These are phyloP conservation scores for Capsicum baccatum DNA, from an alignment of 257 asterid species.

Conservation along the genomic window DNA sequence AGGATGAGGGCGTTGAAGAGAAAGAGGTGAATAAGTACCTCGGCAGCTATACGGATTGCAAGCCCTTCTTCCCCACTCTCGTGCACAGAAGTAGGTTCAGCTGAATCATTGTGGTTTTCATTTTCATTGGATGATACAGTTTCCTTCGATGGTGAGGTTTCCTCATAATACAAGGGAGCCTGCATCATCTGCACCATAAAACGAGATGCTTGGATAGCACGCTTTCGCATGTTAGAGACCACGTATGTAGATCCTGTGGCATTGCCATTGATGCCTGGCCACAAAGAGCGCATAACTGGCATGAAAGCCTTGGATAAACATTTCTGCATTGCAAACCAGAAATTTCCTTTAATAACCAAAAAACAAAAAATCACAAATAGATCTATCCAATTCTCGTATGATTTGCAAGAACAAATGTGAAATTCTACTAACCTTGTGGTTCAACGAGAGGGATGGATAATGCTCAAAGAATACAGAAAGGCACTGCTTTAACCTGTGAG, in stretches of 20 bases:
- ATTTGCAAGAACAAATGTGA: slow-evolving; percentile 7
- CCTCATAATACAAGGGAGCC: slow-evolving; percentile 66
- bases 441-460: slow-evolving; percentile 80
- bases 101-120: slow-evolving; percentile 42
- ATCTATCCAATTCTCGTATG: background rate
- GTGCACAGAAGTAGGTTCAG: slow-evolving; percentile 47
- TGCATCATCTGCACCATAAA: slow-evolving; percentile 98
- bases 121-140: slow-evolving; percentile 19
- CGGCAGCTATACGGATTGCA: slow-evolving; percentile 78
- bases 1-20: background rate
- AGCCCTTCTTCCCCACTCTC: slow-evolving; percentile 94
- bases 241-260: slow-evolving; percentile 55
- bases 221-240: slow-evolving; percentile 86
- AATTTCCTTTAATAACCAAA: background rate
- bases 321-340: slow-evolving; percentile 58
- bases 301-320: slow-evolving; percentile 77
- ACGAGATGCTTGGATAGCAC: slow-evolving; percentile 89
- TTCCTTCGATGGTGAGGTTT: slow-evolving; percentile 40
- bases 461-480: slow-evolving; percentile 94
- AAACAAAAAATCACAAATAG: background rate
- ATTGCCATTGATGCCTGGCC: slow-evolving; percentile 90
- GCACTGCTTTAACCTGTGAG: slow-evolving; percentile 85
- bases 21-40: slow-evolving; percentile 55
- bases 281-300: slow-evolving; percentile 79
- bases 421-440: slow-evolving; percentile 73